phyloP scores from a whole-genome alignment of 176 grass and related monocot species.

The Ananas comosus region DNA sequence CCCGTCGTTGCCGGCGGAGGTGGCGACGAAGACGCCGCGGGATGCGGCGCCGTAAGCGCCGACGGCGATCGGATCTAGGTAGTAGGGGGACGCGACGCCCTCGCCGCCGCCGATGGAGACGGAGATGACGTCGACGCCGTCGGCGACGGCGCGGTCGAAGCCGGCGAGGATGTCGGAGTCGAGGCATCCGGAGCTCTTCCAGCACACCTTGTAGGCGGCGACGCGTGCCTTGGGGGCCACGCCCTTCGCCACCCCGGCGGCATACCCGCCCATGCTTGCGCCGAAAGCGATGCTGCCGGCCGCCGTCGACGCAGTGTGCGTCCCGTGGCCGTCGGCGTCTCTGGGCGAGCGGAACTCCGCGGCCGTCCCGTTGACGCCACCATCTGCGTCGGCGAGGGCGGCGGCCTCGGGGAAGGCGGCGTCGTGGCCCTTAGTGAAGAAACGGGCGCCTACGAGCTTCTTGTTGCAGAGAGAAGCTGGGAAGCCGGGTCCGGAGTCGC shows the following conservation, averaged over 20 bases:
- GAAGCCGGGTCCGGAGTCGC: conserved; percentile 50
- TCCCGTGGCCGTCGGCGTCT: conserved; percentile 85
- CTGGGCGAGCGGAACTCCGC: conserved; percentile 69
- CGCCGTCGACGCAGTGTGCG: conserved; percentile 77
- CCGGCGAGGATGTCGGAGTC: conserved; percentile 95
- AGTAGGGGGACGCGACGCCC: conserved; percentile 54
- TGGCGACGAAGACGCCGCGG: conserved; percentile 69
- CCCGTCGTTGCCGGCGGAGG: conserved; percentile 87
- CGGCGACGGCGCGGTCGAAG: conserved; percentile 81
- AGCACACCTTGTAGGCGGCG: conserved; percentile 89
- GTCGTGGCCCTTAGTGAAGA: conserved; percentile 72
- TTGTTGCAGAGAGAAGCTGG: conserved; percentile 52
- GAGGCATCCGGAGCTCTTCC: conserved; percentile 76
- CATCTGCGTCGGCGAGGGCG: not conserved
- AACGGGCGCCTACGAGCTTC: conserved; percentile 79
- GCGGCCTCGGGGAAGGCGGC: conserved; percentile 6
- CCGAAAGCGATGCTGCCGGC: conserved; percentile 71
- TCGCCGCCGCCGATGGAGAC: conserved; percentile 81
- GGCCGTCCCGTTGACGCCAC: conserved; percentile 41
- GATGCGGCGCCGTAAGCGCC: conserved; percentile 73
- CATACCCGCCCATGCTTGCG: conserved; percentile 78
- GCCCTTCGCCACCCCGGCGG: conserved; percentile 74
- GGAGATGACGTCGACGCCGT: conserved; percentile 88
- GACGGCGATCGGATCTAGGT: conserved; percentile 82
- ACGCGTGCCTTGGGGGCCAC: conserved; percentile 87